phyloP scores from a whole-genome alignment of 345 rosid genomes.

The Excoecaria agallocha region DNA sequence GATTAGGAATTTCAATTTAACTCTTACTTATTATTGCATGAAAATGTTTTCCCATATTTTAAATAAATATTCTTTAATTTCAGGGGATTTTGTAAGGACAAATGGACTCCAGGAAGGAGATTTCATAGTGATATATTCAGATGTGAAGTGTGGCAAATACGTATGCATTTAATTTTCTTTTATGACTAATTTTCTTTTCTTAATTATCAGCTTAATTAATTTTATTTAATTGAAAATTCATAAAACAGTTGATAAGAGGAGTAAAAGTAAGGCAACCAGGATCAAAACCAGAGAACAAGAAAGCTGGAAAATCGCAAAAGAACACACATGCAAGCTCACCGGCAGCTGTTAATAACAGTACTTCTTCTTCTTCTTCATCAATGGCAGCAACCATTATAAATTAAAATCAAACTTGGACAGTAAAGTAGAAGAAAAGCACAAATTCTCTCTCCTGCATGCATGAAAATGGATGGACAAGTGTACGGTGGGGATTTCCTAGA shows the following conservation, averaged over 20 bases:
- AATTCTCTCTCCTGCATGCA: constrained; percentile 46
- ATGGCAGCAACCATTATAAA: background rate
- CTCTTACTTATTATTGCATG: background rate
- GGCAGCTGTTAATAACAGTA: constrained; percentile 5
- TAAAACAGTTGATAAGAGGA: constrained; percentile 77
- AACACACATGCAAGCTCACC: constrained; percentile 41
- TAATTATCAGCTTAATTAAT: background rate
- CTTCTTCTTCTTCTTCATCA: constrained; percentile 27
- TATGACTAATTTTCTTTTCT: background rate
- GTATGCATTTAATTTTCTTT: constrained; percentile 37
- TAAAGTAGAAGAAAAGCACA: constrained; percentile 24
- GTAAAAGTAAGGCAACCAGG: constrained; percentile 92
- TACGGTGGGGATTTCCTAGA: constrained; percentile 16
- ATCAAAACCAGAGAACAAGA: constrained; percentile 55
- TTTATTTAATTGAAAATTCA: background rate
- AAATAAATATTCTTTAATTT: background rate
- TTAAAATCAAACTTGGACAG: constrained; percentile 19
- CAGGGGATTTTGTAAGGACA: constrained; percentile 91
- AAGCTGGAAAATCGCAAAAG: constrained; percentile 64
- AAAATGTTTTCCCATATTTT: background rate
- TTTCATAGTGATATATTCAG: constrained; percentile 95
- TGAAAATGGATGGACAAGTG: constrained; percentile 35
- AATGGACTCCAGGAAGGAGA: constrained; percentile 99
- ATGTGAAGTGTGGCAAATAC: constrained; percentile 89
- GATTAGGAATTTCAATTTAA: background rate